phyloP scores from a whole-genome alignment of 352 stramenopile species.

The Globisporangium barbulae region DNA sequence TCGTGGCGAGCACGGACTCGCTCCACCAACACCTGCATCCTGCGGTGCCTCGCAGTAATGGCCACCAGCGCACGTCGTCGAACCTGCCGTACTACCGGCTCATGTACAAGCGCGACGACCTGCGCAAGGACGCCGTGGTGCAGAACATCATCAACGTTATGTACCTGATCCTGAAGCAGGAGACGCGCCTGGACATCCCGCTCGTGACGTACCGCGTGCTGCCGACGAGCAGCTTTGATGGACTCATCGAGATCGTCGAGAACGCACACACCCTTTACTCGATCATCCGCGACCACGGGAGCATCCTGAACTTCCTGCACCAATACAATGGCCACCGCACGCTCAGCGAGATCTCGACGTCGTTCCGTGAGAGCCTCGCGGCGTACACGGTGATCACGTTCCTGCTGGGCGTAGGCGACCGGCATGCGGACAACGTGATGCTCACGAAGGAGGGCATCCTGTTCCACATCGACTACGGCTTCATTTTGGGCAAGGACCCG shows the following conservation, averaged over 20 bases:
- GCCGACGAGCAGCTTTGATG: conserved; percentile 80
- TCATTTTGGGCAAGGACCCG: conserved; percentile 97
- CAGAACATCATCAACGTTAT: conserved; percentile 91
- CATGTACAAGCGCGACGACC: conserved; percentile 88
- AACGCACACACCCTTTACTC: conserved; percentile 83
- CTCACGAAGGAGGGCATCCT: conserved; percentile 94
- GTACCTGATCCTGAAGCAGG: conserved; percentile 84
- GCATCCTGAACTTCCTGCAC: conserved; percentile 82
- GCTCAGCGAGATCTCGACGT: conserved; percentile 82
- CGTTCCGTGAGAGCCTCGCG: conserved; percentile 90
- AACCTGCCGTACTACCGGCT: conserved; percentile 60
- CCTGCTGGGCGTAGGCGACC: conserved; percentile 97
- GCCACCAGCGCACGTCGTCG: conserved; percentile 8
- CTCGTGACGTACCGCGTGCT: conserved; percentile 86
- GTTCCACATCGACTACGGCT: conserved; percentile 99
- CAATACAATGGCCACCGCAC: conserved; percentile 84
- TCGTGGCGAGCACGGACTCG: conserved; percentile 9
- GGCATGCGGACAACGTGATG: conserved; percentile 99
- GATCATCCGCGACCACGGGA: conserved; percentile 82
- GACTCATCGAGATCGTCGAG: conserved; percentile 85
- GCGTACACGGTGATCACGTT: conserved; percentile 99
- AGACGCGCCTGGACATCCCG: conserved; percentile 75
- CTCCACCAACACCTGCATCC: not conserved
- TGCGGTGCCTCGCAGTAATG: conserved; percentile 10
- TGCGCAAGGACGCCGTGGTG: conserved; percentile 81